A percentile compares a stretch with the other conserved stretches of the same genome.
Evolutionary conservation across 306 rosid genomes (phyloP).

Genomic region (Fragaria nilgerrensis): DNA sequence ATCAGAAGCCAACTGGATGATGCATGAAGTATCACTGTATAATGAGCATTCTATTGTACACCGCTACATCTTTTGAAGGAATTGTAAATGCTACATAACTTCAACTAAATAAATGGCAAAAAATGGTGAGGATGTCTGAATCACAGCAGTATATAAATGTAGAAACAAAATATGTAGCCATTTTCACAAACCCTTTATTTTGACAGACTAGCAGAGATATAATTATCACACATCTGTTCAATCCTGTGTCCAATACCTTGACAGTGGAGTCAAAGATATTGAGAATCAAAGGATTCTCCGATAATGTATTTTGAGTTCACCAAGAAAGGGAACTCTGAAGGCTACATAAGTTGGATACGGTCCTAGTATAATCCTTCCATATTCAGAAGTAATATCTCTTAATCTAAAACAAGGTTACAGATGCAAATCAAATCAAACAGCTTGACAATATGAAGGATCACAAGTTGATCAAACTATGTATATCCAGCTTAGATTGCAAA

Average conservation of each 20-base stretch:
- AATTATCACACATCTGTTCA: background rate
- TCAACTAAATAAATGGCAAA: background rate
- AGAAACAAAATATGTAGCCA: background rate
- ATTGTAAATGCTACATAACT: background rate
- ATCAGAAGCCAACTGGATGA: slow-evolving; percentile 14
- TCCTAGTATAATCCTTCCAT: background rate
- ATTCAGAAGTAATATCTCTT: background rate
- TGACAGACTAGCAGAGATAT: background rate
- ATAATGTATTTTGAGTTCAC: background rate
- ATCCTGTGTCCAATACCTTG: background rate
- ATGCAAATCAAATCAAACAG: background rate
- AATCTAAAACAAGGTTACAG: background rate
- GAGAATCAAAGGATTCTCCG: background rate
- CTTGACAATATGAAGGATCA: background rate
- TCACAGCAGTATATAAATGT: slow-evolving; percentile 3
- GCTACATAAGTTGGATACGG: background rate
- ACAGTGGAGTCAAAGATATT: background rate
- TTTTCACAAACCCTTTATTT: background rate
- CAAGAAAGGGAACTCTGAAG: background rate
- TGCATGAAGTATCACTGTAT: slow-evolving; percentile 6
- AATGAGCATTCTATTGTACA: slow-evolving; percentile 15
- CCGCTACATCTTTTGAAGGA: background rate
- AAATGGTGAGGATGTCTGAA: slow-evolving; percentile 6
- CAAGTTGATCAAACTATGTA: background rate
- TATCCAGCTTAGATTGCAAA: background rate